Percentiles rank a stretch among this genome's conserved stretches.
These are phyloP conservation scores for Grifola frondosa DNA, from an alignment of 1,284 basidiomycete species.

Conservation along the genomic window DNA sequence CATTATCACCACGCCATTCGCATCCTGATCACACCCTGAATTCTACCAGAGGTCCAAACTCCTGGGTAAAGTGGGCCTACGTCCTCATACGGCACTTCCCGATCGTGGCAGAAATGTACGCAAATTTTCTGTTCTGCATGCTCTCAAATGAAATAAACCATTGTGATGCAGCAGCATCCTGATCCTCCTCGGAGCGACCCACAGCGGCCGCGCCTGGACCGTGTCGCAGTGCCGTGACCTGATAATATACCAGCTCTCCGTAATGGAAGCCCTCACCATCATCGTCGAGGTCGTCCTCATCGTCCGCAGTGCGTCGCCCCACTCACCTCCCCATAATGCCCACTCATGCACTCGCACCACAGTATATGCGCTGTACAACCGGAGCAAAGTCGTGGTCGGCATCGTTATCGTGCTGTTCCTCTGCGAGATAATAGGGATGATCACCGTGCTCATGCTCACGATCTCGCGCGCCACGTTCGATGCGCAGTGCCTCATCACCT, in stretches of 20 bases:
- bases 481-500: slow-evolving; percentile 11
- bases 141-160: not conserved
- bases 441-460: slow-evolving; percentile 11
- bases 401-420: slow-evolving; percentile 11
- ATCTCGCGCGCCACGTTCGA: slow-evolving; percentile 13
- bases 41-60: slow-evolving; percentile 5
- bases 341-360: not conserved
- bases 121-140: not conserved
- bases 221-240: slow-evolving; percentile 8
- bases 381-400: slow-evolving; percentile 8
- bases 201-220: slow-evolving; percentile 2
- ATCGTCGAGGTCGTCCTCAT: slow-evolving; percentile 17
- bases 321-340: not conserved
- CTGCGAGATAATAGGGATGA: slow-evolving; percentile 15
- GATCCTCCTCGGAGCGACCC: not conserved
- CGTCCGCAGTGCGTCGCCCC: slow-evolving; percentile 10
- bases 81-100: slow-evolving; percentile 14
- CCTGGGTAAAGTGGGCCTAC: slow-evolving; percentile 13
- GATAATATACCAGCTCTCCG: slow-evolving; percentile 12
- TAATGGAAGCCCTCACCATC: slow-evolving; percentile 11
- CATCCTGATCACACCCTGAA: not conserved
- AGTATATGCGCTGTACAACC: slow-evolving; percentile 22
- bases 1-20: too few species aligned
- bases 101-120: slow-evolving; percentile 13
- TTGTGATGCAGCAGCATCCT: slow-evolving; percentile 1